Evolutionary conservation across 371 early-diverging fungal genomes (phyloP).

Genomic region (Apophysomyces variabilis): DNA sequence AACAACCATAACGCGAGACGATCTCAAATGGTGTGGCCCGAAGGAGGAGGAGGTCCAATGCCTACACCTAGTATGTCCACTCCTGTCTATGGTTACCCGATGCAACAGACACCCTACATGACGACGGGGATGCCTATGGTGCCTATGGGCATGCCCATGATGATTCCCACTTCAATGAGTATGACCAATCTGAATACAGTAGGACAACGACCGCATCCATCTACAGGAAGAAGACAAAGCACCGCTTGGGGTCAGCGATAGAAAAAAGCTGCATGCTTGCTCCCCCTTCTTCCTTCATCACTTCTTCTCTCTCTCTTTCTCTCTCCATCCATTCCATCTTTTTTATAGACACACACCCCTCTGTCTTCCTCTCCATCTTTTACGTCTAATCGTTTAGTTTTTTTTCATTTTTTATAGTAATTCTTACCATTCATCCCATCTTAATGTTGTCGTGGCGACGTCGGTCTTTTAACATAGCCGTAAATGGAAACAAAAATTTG

Average conservation of each 20-base stretch:
- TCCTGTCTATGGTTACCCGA: not conserved
- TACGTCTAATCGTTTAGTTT: too few species aligned
- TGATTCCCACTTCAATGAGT: not conserved
- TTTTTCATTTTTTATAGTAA: too few species aligned
- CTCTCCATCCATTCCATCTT: too few species aligned
- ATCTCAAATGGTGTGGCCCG: conserved; percentile 11
- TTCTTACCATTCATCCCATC: too few species aligned
- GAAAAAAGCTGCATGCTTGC: too few species aligned
- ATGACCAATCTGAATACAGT: not conserved
- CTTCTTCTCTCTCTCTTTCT: not conserved
- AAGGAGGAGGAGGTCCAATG: not conserved
- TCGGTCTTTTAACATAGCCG: not conserved
- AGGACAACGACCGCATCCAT: not conserved
- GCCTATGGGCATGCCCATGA: conserved; percentile 9
- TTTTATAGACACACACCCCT: too few species aligned
- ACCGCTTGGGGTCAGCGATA: conserved; percentile 1
- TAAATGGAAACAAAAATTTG: not conserved
- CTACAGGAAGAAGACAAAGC: conserved; percentile 1
- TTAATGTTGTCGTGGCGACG: not conserved
- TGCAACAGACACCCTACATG: conserved; percentile 13
- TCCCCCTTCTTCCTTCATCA: not conserved
- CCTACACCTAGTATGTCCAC: conserved; percentile 4
- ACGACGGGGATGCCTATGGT: not conserved
- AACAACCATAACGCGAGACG: conserved; percentile 2
- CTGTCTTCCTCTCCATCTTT: too few species aligned